Conservation (phyloP, 2,329 filamentous ascomycete species). For the Fusarium anguioides region DNA sequence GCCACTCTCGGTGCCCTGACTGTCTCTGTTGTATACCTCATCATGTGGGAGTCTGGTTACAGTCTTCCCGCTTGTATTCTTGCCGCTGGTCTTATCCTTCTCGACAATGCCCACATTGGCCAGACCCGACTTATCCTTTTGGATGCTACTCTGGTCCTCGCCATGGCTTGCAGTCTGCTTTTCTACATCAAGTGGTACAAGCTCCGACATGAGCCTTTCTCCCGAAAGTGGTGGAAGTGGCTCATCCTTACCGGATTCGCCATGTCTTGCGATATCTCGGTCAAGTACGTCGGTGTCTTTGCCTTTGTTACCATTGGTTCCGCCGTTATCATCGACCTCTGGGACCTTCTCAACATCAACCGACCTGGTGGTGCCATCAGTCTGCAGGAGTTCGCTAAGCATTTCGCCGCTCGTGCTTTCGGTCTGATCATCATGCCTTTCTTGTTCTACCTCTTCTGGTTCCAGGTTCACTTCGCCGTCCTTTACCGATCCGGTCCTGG, state of each 20-base stretch:
- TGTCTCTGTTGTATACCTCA: conserved; percentile 92
- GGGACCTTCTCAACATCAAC: conserved; percentile 92
- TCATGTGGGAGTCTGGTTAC: conserved; percentile 99
- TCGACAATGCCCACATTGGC: conserved; percentile 97
- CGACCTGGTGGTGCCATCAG: conserved; percentile 83
- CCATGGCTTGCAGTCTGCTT: conserved; percentile 94
- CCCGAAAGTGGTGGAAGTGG: conserved; percentile 99
- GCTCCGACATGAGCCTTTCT: conserved; percentile 86
- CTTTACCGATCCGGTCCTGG: conserved; percentile 89
- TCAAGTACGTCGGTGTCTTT: conserved; percentile 97
- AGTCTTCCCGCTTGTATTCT: conserved; percentile 91
- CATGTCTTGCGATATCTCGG: conserved; percentile 96
- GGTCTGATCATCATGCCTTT: conserved; percentile 92
- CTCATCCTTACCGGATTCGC: conserved; percentile 93
- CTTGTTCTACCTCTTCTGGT: conserved; percentile 99
- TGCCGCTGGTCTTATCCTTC: conserved; percentile 85
- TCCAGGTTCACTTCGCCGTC: conserved; percentile 98
- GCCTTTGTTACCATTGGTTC: conserved; percentile 97
- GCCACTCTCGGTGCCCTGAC: conserved; percentile 92
- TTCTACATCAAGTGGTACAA: conserved; percentile 99
- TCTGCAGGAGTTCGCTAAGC: conserved; percentile 84
- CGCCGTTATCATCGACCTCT: conserved; percentile 92
- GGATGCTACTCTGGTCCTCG: conserved; percentile 92
- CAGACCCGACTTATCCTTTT: conserved; percentile 95
- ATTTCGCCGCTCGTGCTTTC: conserved; percentile 87